phyloP scores from a whole-genome alignment of 345 rosid species.

The Hypericum androsaemum region DNA sequence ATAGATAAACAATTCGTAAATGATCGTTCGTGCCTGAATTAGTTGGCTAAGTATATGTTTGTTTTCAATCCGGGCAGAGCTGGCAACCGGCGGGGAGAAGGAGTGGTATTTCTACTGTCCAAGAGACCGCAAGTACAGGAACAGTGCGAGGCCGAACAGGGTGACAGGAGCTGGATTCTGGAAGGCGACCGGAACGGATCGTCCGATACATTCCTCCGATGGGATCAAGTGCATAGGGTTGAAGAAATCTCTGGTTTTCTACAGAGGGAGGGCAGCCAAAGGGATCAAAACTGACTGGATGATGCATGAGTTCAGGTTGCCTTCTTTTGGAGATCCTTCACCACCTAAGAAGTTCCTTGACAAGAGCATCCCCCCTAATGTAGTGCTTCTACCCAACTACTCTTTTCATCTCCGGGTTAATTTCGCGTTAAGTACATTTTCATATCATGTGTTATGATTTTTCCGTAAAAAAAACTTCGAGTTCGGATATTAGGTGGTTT shows the following conservation, averaged over 20 bases:
- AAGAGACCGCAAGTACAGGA: conserved; percentile 82
- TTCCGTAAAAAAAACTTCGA: background rate
- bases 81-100: conserved; percentile 69
- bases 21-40: too few relatives aligned
- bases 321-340: conserved; percentile 46
- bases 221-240: conserved; percentile 67
- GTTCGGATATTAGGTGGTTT: background rate
- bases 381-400: conserved; percentile 11
- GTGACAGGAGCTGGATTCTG: conserved; percentile 95
- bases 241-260: conserved; percentile 89
- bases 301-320: conserved; percentile 98
- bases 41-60: too few relatives aligned
- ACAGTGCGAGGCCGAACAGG: conserved; percentile 83
- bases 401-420: too few relatives aligned
- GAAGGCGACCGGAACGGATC: conserved; percentile 95
- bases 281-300: conserved; percentile 97
- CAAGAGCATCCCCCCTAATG: conserved; percentile 57
- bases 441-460: background rate
- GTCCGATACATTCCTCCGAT: conserved; percentile 82
- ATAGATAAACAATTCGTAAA: too few relatives aligned
- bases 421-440: background rate
- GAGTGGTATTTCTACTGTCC: conserved; percentile 96
- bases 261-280: conserved; percentile 85
- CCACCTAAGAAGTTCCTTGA: conserved; percentile 44
- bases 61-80: too few relatives aligned